Evolutionary conservation across 2,329 filamentous ascomycete species (phyloP), one percentile per base, ranked within the genome.

Genomic region (Calonectria fujianensis): DNA sequence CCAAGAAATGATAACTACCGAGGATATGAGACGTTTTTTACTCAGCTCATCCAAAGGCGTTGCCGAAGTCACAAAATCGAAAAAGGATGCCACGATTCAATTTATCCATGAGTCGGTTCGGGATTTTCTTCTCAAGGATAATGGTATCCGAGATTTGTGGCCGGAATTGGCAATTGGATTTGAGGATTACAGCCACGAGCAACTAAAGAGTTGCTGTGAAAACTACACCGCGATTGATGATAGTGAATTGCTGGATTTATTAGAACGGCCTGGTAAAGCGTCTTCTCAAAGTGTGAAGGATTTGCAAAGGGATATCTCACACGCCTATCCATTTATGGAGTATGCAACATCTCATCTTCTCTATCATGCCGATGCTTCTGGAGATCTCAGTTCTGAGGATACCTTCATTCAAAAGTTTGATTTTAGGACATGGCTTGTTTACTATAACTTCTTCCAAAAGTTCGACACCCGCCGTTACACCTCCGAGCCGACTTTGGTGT

Each of bases 331-430:
- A 1, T 89, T 91, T 59, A 80, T 91, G 8, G 75, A 86, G 64
- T 90, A 90, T 77, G 85, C 88, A 24, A 79, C 84, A 20, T 75
- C 80, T 7, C 82, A 87, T 68, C 51, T 88, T 13, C 78, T 89
- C 20, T 73, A 79, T 61, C 88, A 90, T 71, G 83, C 87, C 13
- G 78, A 89, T 52, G 35, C 24, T 41, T 85, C 87, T 69, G 73
- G 77, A 5, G 14, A 41, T 24, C 75, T 72, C 2, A 77, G 85
- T 39, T 35, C 71, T 24, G 84, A 86, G 75, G 48, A 69, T 4
- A 57, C 73, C 0, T 87, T 61, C 11, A 39, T 88, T 74, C 37
- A 88, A 1, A 35, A 69, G 20, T 59, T 81, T 32, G 10, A 20
- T 59, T 1, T 45, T 6, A 18, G 3, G 18, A n/a, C 8, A 20